A percentile compares a stretch with the other conserved stretches of the same genome.
Conservation (phyloP, 129 eudicot genomes). For the sunflower (Helianthus annuus) region DNA sequence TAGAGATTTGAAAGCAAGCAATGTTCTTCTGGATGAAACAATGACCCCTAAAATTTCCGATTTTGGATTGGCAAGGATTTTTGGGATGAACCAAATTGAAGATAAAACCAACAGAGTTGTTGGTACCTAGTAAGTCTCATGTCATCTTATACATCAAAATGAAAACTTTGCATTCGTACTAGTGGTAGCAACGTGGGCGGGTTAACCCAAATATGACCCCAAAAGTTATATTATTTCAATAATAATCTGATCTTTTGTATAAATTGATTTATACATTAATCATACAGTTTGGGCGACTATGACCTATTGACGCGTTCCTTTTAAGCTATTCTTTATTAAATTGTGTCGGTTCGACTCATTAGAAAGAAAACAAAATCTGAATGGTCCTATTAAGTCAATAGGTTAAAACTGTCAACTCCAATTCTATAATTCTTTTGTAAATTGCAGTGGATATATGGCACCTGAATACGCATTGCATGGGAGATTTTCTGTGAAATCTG, state of each 20-base stretch:
- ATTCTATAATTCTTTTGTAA: slow-evolving; percentile 2
- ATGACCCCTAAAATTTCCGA: slow-evolving; percentile 49
- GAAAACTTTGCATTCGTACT: slow-evolving; percentile 2
- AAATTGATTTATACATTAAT: neutral
- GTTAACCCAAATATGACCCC: neutral
- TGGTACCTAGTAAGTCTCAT: slow-evolving; percentile 43
- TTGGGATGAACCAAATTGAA: slow-evolving; percentile 30
- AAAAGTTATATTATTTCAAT: neutral
- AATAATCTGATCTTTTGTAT: neutral
- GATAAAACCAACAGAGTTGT: slow-evolving; percentile 37
- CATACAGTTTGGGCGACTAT: neutral
- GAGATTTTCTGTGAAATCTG: slow-evolving; percentile 30
- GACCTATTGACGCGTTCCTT: neutral
- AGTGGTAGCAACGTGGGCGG: neutral
- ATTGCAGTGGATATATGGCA: slow-evolving; percentile 39
- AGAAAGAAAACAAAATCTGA: neutral
- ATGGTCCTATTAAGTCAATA: slow-evolving; percentile 5
- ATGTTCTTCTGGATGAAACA: slow-evolving; percentile 36
- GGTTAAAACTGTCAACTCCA: neutral
- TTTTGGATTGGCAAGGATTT: slow-evolving; percentile 42
- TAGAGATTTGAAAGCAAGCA: slow-evolving; percentile 46
- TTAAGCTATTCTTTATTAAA: neutral
- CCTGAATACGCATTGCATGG: slow-evolving; percentile 39
- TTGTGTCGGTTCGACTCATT: neutral
- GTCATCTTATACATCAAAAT: slow-evolving; percentile 7